phyloP scores from a whole-genome alignment of 75 land plant species.

The Pinus taeda region DNA sequence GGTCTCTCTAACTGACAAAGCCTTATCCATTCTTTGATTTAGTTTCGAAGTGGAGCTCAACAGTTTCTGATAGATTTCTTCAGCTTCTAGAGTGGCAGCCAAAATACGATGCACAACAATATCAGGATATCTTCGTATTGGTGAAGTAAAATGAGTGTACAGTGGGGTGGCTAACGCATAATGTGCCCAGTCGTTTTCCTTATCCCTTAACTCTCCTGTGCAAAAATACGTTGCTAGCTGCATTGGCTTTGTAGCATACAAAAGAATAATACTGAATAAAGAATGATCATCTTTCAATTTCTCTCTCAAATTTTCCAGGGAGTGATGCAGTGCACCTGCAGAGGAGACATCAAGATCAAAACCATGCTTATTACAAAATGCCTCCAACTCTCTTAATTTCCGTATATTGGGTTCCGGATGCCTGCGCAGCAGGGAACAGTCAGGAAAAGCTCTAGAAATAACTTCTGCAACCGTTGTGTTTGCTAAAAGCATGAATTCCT shows the following conservation, averaged over 20 bases:
- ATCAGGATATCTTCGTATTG: constrained; percentile 90
- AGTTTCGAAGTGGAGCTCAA: not conserved
- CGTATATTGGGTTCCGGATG: constrained; percentile 89
- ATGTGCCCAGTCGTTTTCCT: constrained; percentile 73
- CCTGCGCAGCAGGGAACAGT: constrained; percentile 75
- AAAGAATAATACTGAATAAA: constrained; percentile 68
- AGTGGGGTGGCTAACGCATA: constrained; percentile 81
- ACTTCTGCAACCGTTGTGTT: constrained; percentile 85
- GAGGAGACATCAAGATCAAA: constrained; percentile 78
- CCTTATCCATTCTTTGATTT: not conserved
- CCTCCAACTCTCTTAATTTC: constrained; percentile 82
- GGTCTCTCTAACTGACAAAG: not conserved
- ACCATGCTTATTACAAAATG: constrained; percentile 74
- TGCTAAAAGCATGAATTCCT: constrained; percentile 96
- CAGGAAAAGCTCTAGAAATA: constrained; percentile 79
- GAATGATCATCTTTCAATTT: constrained; percentile 71
- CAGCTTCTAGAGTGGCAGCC: constrained; percentile 85
- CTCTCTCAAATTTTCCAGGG: constrained; percentile 55
- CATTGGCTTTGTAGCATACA: constrained; percentile 88
- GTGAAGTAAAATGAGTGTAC: constrained; percentile 97
- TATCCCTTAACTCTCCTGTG: constrained; percentile 63
- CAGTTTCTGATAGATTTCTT: constrained; percentile 30
- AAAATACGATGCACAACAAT: constrained; percentile 84
- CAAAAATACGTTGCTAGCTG: constrained; percentile 87
- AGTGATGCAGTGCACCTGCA: constrained; percentile 64